phyloP scores from a whole-genome alignment of 2,329 filamentous ascomycete genomes.

The Arthrobotrys entomopaga region DNA sequence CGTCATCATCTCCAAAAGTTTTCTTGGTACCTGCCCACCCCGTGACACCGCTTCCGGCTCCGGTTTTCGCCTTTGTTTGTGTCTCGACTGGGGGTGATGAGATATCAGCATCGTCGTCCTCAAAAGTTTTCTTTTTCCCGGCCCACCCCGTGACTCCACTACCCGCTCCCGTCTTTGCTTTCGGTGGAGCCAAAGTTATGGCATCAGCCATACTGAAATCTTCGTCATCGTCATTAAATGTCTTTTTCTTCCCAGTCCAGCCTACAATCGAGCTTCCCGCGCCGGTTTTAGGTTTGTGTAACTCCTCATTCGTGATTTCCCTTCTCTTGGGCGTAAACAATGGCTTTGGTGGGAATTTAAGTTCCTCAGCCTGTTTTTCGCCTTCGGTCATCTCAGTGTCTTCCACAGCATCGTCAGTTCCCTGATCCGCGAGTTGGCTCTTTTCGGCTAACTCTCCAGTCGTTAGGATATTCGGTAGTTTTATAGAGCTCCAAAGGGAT shows the following conservation, averaged over 20 bases:
- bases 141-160: constrained; percentile 53
- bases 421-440: constrained; percentile 15
- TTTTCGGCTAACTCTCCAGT: constrained; percentile 35
- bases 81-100: background rate
- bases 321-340: background rate
- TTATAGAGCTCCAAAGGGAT: constrained; percentile 41
- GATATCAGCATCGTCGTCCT: constrained; percentile 27
- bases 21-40: constrained; percentile 39
- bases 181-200: constrained; percentile 6
- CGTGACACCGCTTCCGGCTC: constrained; percentile 26
- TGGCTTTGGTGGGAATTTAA: constrained; percentile 20
- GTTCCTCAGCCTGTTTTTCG: constrained; percentile 12
- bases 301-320: background rate
- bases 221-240: constrained; percentile 34
- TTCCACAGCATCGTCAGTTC: constrained; percentile 58
- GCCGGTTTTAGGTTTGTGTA: constrained; percentile 29
- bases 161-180: constrained; percentile 43
- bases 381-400: constrained; percentile 60
- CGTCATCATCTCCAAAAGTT: constrained; percentile 30
- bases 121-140: constrained; percentile 53
- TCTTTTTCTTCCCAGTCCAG: constrained; percentile 50
- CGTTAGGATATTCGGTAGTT: constrained; percentile 34
- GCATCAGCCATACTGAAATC: constrained; percentile 33
- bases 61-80: constrained; percentile 28
- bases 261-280: constrained; percentile 44